Evolutionary conservation across 1,284 basidiomycete genomes (phyloP), one percentile per base, ranked within the genome.

Genomic region (Vanrija pseudolonga): DNA sequence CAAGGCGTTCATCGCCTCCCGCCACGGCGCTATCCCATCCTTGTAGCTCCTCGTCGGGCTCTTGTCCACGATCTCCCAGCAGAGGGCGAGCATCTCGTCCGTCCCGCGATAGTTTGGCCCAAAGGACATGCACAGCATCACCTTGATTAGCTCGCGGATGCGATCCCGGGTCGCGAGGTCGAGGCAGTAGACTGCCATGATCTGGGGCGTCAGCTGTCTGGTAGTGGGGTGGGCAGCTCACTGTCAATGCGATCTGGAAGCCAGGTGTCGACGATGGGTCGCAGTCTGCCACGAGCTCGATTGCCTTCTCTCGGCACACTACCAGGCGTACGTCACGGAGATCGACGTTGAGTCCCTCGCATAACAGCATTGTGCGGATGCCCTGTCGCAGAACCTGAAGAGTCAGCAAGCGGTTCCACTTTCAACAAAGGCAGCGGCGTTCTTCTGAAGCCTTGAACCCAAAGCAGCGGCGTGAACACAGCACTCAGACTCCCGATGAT

Each of bases 21-120:
- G 51, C 60, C 60, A 61, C 8, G 60, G 60, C 7, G 60, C 60
- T 17, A 61, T 61, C n/a, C 60, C 60, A 18, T 58, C 48, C 36
- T 57, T 45, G 40, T 61, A 61, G 4, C 26, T 26, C 19, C 48
- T 48, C 4, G 24, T 23, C 18, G 56, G 56, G 45, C 56, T 57
- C 18, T 41, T 44, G 39, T 58, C 56, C 38, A 55, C 26, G 12
- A 53, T 49, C 24, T 46, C 50, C 60, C 60, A 61, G 37, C 60
- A 61, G 11, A 51, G 42, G 8, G 39, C 44, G 20, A 61, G 42
- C 36, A 61, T 58, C 42, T 55, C 56, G 24, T 56, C 53, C 15
- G 56, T 52, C 0, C 49, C 49, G 11, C 45, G 44, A 19, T 58
- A 61, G 7, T 51, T 51, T 4, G 40, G 17, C 23, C 60, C 60